Conservation (phyloP, 306 rosid species). For the Abrus pulchellus region DNA sequence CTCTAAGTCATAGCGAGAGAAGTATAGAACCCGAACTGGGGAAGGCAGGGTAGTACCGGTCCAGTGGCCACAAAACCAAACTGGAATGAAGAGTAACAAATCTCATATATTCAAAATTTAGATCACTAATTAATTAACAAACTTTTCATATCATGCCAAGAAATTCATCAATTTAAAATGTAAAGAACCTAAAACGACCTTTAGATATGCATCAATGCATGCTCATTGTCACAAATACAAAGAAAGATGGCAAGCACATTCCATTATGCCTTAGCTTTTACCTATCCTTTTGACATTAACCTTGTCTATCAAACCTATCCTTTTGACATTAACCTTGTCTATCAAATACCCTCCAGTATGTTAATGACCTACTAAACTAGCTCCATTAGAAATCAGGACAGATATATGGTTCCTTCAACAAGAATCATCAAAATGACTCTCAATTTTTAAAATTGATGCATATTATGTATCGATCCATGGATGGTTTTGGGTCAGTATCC, state of each 20-base stretch:
- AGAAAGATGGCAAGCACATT: background rate
- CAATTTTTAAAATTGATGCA: background rate
- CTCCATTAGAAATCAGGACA: background rate
- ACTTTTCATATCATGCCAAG: background rate
- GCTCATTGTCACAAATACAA: background rate
- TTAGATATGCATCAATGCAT: background rate
- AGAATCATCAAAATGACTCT: background rate
- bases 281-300: no score
- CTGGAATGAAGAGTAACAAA: conserved; percentile 25
- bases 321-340: no score
- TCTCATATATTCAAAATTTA: conserved; percentile 13
- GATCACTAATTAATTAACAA: background rate
- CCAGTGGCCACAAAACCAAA: conserved; percentile 23
- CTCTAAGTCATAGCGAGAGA: conserved; percentile 16
- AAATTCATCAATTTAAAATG: background rate
- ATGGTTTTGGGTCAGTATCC: background rate
- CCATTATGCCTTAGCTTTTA: background rate
- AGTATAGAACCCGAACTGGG: conserved; percentile 30
- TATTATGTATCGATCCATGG: background rate
- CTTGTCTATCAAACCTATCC: no score
- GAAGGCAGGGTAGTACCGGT: conserved; percentile 18
- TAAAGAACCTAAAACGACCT: background rate
- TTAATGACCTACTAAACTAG: background rate
- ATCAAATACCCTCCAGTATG: no score
- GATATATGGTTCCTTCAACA: conserved; percentile 18